Evolutionary conservation across 768 basidiomycete species (phyloP), one percentile per base, ranked within the genome.

Genomic region (Hysterangium stoloniferum): DNA sequence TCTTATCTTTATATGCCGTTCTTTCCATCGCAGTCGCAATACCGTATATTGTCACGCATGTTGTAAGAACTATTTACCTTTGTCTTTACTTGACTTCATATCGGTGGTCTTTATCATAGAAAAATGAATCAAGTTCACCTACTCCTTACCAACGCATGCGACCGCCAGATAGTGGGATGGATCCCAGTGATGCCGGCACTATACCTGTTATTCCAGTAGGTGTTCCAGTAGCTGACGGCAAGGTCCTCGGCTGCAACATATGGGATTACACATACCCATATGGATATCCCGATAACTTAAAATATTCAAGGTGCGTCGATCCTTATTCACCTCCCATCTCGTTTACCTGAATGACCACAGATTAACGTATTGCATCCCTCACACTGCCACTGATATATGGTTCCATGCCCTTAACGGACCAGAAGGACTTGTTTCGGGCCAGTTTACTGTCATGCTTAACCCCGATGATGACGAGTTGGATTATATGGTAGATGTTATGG

Each of bases 1-100:
- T 35, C 17, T 31, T 51, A 24, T 22, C 38, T 12, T 24, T 51
- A 3, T 51, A 51, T 31, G 49, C 49, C 6, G 49, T 51, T 20
- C 38, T 40, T 29, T 41, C 49, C 15, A 31, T 51, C 19, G 49
- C 49, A 51, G 37, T 51, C 12, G 38, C 38, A 9, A 40, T 51
- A 6, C 49, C 49, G 5, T 51, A 51, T 31, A 41, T 51, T 25
- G 49, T 51, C n/a, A 29, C 25, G 15, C 49, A 41, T 12, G 49
- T 51, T 36, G 34, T 37, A 17, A 32, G 32, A 28, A 6, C n/a
- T 11, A 37, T 37, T 36, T 4, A 12, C 13, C 34, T 17, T 12
- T 15, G 13, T 6, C 4, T 25, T 51, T 12, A 24, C 41, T 19
- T 22, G 15, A 8, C 34, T 15, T 9, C 35, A 15, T 49, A 22